A percentile compares a stretch with the other conserved stretches of the same genome.
phyloP scores from a whole-genome alignment of 257 asterid species.

The Lavandula angustifolia region DNA sequence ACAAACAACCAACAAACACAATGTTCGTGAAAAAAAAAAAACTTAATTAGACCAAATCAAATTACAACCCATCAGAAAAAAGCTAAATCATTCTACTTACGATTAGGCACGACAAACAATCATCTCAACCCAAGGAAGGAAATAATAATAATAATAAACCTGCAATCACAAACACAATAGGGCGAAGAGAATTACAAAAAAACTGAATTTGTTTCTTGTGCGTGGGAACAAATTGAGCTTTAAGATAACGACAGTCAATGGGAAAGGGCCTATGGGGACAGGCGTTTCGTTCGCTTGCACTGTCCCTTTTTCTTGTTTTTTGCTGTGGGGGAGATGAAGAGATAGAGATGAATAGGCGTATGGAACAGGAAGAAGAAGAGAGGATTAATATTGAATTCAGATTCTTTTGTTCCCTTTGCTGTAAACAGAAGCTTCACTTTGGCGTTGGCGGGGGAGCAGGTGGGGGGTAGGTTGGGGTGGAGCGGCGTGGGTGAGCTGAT shows the following conservation, averaged over 20 bases:
- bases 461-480: neutral
- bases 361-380: slow-evolving; percentile 11
- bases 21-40: neutral
- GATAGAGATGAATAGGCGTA: slow-evolving; percentile 14
- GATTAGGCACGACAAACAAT: slow-evolving; percentile 1
- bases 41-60: slow-evolving; percentile 10
- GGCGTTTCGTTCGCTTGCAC: slow-evolving; percentile 20
- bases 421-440: slow-evolving; percentile 9
- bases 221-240: slow-evolving; percentile 22
- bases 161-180: neutral
- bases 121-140: neutral
- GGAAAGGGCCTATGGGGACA: slow-evolving; percentile 20
- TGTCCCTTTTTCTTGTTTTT: neutral
- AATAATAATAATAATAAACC: slow-evolving; percentile 15
- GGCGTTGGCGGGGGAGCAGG: neutral
- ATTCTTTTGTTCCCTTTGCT: slow-evolving; percentile 14
- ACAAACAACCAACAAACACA: slow-evolving; percentile 20
- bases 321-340: neutral
- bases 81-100: slow-evolving; percentile 8
- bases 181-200: neutral
- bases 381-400: slow-evolving; percentile 13
- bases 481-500: neutral
- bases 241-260: neutral
- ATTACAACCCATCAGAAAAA: neutral
- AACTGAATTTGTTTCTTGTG: neutral